Evolutionary conservation across 163 green algal genomes (phyloP).

Genomic region (Chlorella variabilis): DNA sequence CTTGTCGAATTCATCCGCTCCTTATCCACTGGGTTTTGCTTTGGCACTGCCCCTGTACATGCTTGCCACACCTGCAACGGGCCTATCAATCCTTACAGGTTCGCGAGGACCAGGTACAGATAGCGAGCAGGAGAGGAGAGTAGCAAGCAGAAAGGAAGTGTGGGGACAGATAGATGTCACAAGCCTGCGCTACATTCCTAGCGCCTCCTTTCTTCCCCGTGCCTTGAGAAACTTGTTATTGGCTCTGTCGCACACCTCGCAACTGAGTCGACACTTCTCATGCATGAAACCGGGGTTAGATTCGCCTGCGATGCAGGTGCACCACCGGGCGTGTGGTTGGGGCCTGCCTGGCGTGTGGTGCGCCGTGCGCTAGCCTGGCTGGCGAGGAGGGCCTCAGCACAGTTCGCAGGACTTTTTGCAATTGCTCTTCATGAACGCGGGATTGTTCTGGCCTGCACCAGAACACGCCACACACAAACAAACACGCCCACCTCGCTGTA

Average conservation of each 20-base stretch:
- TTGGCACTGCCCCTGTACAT: too few species aligned
- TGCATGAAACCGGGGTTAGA: constrained; percentile 43
- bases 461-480: neutral
- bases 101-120: too few species aligned
- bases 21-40: too few species aligned
- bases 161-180: too few species aligned
- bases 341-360: neutral
- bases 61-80: too few species aligned
- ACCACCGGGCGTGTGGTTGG: neutral
- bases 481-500: neutral
- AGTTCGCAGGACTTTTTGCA: constrained; percentile 32
- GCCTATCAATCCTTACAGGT: too few species aligned
- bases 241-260: constrained; percentile 16
- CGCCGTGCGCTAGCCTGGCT: too few species aligned
- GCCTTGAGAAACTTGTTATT: neutral
- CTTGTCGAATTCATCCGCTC: too few species aligned
- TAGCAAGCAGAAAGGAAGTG: too few species aligned
- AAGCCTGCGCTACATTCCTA: neutral
- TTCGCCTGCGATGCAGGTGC: constrained; percentile 7
- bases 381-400: constrained; percentile 24
- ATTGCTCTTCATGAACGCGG: constrained; percentile 27
- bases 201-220: neutral
- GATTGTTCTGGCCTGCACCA: constrained; percentile 39
- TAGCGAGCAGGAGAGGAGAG: too few species aligned
- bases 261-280: constrained; percentile 12